A percentile compares a stretch with the other conserved stretches of the same genome.
phyloP scores from a whole-genome alignment of 371 early-diverging fungal species.

The Mycotypha africana region DNA sequence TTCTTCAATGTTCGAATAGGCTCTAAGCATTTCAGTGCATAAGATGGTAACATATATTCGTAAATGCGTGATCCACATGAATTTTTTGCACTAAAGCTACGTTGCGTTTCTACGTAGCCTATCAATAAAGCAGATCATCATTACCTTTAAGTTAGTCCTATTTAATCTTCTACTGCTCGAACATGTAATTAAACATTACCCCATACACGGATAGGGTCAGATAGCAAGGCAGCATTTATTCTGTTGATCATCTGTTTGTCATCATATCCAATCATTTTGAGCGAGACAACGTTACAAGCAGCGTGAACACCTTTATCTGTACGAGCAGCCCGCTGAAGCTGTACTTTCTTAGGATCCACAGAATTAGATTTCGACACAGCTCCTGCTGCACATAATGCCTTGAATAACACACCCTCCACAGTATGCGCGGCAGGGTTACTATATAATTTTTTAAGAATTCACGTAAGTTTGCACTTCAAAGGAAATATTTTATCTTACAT shows the following conservation, averaged over 20 bases:
- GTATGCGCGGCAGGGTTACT: slow-evolving; percentile 69
- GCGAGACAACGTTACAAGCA: slow-evolving; percentile 89
- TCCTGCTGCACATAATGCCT: slow-evolving; percentile 68
- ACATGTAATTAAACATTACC: too few relatives aligned
- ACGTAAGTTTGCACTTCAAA: too few relatives aligned
- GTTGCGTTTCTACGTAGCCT: slow-evolving; percentile 67
- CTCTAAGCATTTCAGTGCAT: slow-evolving; percentile 54
- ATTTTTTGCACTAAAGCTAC: slow-evolving; percentile 89
- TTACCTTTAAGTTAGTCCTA: not conserved
- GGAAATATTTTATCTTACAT: slow-evolving; percentile 47
- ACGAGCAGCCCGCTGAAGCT: slow-evolving; percentile 85
- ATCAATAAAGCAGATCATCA: slow-evolving; percentile 1
- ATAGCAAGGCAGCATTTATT: slow-evolving; percentile 73
- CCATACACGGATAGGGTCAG: slow-evolving; percentile 84
- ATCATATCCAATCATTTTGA: slow-evolving; percentile 86
- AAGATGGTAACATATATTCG: slow-evolving; percentile 97
- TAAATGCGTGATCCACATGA: slow-evolving; percentile 92
- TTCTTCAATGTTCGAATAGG: slow-evolving; percentile 10
- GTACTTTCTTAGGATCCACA: slow-evolving; percentile 72
- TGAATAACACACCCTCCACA: slow-evolving; percentile 79
- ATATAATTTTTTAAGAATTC: not conserved
- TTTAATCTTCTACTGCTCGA: not conserved
- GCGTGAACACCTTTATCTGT: slow-evolving; percentile 99
- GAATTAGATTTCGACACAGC: slow-evolving; percentile 76
- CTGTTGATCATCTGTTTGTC: slow-evolving; percentile 63